A percentile compares a stretch with the other conserved stretches of the same genome.
These are phyloP conservation scores for Tremellales sp. DNA, from an alignment of 1,284 basidiomycete genomes.

Conservation along the genomic window DNA sequence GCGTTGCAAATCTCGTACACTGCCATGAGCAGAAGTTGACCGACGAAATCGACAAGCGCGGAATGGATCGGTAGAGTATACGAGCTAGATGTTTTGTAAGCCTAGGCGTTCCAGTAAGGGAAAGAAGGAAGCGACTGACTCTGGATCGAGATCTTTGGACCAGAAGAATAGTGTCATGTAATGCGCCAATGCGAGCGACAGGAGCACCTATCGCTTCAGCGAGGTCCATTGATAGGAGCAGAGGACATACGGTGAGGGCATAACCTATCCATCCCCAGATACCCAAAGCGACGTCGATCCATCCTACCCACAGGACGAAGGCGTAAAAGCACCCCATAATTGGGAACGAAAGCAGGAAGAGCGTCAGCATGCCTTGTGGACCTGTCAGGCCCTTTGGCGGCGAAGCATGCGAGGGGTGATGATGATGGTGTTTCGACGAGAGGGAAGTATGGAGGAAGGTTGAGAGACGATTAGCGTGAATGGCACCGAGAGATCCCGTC, in stretches of 20 bases:
- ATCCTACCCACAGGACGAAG: constrained; percentile 63
- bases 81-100: constrained; percentile 50
- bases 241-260: constrained; percentile 62
- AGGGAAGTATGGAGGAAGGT: constrained; percentile 53
- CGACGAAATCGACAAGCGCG: constrained; percentile 84
- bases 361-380: constrained; percentile 51
- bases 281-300: constrained; percentile 65
- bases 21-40: constrained; percentile 67
- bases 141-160: constrained; percentile 78
- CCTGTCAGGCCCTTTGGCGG: constrained; percentile 28
- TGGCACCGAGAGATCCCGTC: constrained; percentile 81
- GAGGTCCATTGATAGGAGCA: too few species aligned
- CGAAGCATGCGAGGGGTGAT: constrained; percentile 2
- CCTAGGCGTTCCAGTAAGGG: not conserved
- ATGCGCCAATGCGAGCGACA: constrained; percentile 67
- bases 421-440: constrained; percentile 19
- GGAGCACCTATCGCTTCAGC: constrained; percentile 55
- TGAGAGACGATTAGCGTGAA: constrained; percentile 85
- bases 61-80: constrained; percentile 91
- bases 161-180: constrained; percentile 74
- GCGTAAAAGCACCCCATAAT: constrained; percentile 69
- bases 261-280: constrained; percentile 68
- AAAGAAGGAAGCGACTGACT: constrained; percentile 47
- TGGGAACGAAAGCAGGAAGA: constrained; percentile 69
- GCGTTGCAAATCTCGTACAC: constrained; percentile 50